phyloP scores from a whole-genome alignment of 2,329 filamentous ascomycete genomes.

The Pestalotiopsis sp. region DNA sequence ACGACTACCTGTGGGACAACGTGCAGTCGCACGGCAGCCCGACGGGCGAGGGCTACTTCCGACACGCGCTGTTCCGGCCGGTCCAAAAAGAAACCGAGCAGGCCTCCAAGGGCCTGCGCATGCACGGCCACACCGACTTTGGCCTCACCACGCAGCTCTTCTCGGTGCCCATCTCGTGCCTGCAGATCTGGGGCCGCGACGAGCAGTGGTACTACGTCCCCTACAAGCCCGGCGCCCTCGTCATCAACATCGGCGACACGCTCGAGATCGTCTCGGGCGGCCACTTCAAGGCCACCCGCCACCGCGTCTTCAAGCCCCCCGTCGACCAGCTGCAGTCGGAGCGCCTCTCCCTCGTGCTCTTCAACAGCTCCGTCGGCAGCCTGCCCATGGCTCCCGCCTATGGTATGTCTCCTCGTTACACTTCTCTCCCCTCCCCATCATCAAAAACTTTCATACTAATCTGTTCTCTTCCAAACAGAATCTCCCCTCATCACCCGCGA shows the following conservation, averaged over 20 bases:
- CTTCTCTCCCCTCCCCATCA: not conserved
- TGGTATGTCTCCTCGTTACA: too few relatives aligned
- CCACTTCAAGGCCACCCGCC: conserved; percentile 8
- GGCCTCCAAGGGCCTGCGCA: not conserved
- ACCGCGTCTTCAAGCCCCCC: conserved; percentile 8
- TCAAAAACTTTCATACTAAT: too few relatives aligned
- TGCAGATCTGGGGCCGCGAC: conserved; percentile 10
- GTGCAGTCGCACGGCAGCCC: conserved; percentile 8
- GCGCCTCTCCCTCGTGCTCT: not conserved
- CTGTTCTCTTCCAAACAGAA: too few relatives aligned
- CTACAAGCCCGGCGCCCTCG: conserved; percentile 7
- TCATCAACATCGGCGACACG: conserved; percentile 9
- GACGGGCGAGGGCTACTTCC: conserved; percentile 9
- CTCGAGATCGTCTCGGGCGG: conserved; percentile 7
- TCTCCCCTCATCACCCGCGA: not conserved
- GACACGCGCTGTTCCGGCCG: conserved; percentile 2
- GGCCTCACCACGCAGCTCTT: conserved; percentile 5
- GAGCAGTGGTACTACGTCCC: conserved; percentile 10
- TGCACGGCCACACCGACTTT: conserved; percentile 7
- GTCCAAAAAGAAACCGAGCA: not conserved
- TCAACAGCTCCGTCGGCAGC: conserved; percentile 3
- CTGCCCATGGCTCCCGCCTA: not conserved
- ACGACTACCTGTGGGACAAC: conserved; percentile 7
- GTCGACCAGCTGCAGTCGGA: conserved; percentile 3
- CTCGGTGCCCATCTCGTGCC: conserved; percentile 2